Evolutionary conservation across 352 stramenopile species (phyloP), one percentile per base, ranked within the genome.

Genomic region (Phytophthora boehmeriae): DNA sequence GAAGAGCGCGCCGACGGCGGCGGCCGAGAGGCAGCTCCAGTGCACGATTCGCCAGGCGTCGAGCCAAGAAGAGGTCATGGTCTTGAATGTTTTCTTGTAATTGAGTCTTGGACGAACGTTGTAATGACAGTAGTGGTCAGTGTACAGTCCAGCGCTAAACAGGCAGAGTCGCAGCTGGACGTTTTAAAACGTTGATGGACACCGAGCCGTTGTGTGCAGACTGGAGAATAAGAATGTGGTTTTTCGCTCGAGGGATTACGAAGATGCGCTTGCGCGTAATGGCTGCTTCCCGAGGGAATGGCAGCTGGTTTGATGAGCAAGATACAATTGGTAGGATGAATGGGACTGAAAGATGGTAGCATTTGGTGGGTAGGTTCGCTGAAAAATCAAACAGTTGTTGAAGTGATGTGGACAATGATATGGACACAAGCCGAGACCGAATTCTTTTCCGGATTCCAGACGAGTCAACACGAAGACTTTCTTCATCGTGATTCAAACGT

Each of bases 41-140:
- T 88, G 79, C 52, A 83, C 71, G 48, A 66, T 73, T 17, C 65
- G 36, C 72, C 76, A 90, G 25, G 54, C 43, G 36, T 64, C 42
- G 27, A 88, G 54, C 81, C 78, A 88, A n/a, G 48, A 46, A 10
- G 54, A 30, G 28, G 60, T 51, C 43, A 16, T 35, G 36, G 55
- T 59, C 28, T 46, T 46, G 16, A 25, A n/a, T 51, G 19, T 23
- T n/a, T 6, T n/a, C 11, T 16, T 8, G n/a, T 2, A 6, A 42
- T 22, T 16, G 39, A 45, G 52, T 19, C 14, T n/a, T 45, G 49
- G 3, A n/a, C n/a, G n/a, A n/a, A n/a, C n/a, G n/a, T n/a, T n/a
- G n/a, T n/a, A n/a, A n/a, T n/a, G n/a, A 20, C 17, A 13, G 48
- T 38, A 2, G n/a, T 46, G 8, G 17, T 17, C 13, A 38, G 39